Base-by-base conservation (phyloP, 1,139 yeast species). In the Scheffersomyces quercinus region DNA sequence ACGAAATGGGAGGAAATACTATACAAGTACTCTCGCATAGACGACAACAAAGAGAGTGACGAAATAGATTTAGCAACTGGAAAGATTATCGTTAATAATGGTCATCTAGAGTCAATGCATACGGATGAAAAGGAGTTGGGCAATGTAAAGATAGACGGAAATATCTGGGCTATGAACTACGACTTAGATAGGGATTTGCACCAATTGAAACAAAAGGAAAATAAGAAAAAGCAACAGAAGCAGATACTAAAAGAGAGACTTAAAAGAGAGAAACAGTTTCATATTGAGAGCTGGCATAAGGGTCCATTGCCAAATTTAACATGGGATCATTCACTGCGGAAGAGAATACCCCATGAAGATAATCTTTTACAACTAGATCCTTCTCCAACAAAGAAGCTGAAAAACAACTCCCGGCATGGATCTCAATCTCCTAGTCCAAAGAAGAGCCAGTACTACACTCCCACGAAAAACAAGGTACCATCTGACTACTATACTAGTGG, bases 41-140 rank as follows among this genome's bases (percentile, higher is more conserved):
- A 73, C 39, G 81, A 75, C 49, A 68, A 68, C 2, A 62, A 67
- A 11, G 83, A 81, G 48, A 85, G 88, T 40, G 91, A 85, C 57
- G 75, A 83, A 28, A 67, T 85, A n/a, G 88, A 85, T 55, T 56
- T 85, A 28, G 56, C 59, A 4, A 79, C 88, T 0, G 89, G 90
- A 2, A 68, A 73, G 41, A 75, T 85, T 5, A 59, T 81, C 3
- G 74, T 67, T 13, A 88, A 85, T 52, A 76, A 78, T 45, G 93
- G 93, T 2, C 93, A 85, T 59, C 52, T 85, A 24, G 62, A 75
- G 41, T 73, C 80, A 3, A 52, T 79, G 38, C 38, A 46, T 46
- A 11, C 42, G 35, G 15, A 49, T 29, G 36, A 38, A 12, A 15
- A 35, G 8, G 39, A 45, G 28, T 13, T 47, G 41, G 41, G 53